Conservation (phyloP, 2,329 filamentous ascomycete species). For the Paracoccidioides lutzii region DNA sequence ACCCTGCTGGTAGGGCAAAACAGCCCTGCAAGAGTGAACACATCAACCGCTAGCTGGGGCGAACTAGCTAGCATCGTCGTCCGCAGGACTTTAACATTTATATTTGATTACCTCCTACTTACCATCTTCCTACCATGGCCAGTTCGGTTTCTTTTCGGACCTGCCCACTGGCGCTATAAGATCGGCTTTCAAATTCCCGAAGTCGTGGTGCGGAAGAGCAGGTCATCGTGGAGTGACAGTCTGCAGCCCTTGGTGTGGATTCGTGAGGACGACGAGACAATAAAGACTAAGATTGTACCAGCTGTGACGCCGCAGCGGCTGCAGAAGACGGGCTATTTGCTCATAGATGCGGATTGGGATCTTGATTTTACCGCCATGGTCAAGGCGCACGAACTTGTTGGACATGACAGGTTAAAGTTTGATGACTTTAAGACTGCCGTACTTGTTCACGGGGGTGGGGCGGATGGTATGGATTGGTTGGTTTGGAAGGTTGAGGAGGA, state of each 20-base stretch:
- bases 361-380: constrained; percentile 77
- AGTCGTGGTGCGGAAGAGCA: constrained; percentile 66
- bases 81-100: constrained; percentile 51
- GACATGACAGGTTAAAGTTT: constrained; percentile 38
- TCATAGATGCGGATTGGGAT: constrained; percentile 77
- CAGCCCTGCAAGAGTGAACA: constrained; percentile 55
- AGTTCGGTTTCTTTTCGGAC: constrained; percentile 56
- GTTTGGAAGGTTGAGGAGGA: constrained; percentile 48
- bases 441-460: constrained; percentile 50
- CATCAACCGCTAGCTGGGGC: constrained; percentile 42
- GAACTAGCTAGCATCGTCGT: constrained; percentile 45
- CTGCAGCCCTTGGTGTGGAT: constrained; percentile 13
- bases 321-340: constrained; percentile 73
- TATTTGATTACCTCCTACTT: constrained; percentile 59
- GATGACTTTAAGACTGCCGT: constrained; percentile 60
- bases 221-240: constrained; percentile 46
- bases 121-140: constrained; percentile 63
- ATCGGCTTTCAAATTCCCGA: constrained; percentile 69
- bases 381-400: constrained; percentile 55
- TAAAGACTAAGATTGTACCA: constrained; percentile 45
- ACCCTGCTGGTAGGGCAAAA: constrained; percentile 51
- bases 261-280: constrained; percentile 41
- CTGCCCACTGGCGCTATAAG: constrained; percentile 57
- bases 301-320: constrained; percentile 58
- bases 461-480: constrained; percentile 51